These are phyloP conservation scores for Trichoderma gamsii DNA, from an alignment of 495 filamentous ascomycete genomes.

Conservation along the genomic window DNA sequence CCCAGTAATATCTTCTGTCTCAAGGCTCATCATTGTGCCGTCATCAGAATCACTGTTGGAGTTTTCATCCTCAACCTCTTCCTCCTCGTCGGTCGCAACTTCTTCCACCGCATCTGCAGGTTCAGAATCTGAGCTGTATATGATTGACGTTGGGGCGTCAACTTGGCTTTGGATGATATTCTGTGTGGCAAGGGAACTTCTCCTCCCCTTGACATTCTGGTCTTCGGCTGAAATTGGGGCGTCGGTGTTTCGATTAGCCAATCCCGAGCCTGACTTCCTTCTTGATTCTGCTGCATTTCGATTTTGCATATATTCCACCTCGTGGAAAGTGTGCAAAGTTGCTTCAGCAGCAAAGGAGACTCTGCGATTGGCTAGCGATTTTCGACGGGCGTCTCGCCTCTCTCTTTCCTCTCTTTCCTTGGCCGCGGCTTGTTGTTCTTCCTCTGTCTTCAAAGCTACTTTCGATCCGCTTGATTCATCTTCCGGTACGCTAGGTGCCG, in stretches of 20 bases:
- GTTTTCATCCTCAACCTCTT: slow-evolving; percentile 46
- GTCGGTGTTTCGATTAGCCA: slow-evolving; percentile 29
- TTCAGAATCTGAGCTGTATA: slow-evolving; percentile 64
- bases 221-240: slow-evolving; percentile 54
- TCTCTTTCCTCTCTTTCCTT: slow-evolving; percentile 69
- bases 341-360: slow-evolving; percentile 98
- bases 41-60: slow-evolving; percentile 59
- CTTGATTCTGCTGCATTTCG: slow-evolving; percentile 78
- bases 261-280: slow-evolving; percentile 58
- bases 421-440: slow-evolving; percentile 72
- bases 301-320: slow-evolving; percentile 81
- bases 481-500: slow-evolving; percentile 44
- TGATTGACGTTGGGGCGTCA: slow-evolving; percentile 65
- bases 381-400: slow-evolving; percentile 75
- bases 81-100: slow-evolving; percentile 28
- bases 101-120: slow-evolving; percentile 55
- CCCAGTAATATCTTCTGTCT: slow-evolving; percentile 62
- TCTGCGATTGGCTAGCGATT: slow-evolving; percentile 85
- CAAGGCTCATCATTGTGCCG: slow-evolving; percentile 68
- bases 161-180: slow-evolving; percentile 57
- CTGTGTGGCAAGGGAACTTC: slow-evolving; percentile 58
- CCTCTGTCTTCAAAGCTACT: slow-evolving; percentile 58
- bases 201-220: slow-evolving; percentile 55
- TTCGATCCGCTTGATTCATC: slow-evolving; percentile 30
- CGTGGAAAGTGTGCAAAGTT: slow-evolving; percentile 95